phyloP scores from a whole-genome alignment of 495 filamentous ascomycete species.

The Penicillium antarcticum region DNA sequence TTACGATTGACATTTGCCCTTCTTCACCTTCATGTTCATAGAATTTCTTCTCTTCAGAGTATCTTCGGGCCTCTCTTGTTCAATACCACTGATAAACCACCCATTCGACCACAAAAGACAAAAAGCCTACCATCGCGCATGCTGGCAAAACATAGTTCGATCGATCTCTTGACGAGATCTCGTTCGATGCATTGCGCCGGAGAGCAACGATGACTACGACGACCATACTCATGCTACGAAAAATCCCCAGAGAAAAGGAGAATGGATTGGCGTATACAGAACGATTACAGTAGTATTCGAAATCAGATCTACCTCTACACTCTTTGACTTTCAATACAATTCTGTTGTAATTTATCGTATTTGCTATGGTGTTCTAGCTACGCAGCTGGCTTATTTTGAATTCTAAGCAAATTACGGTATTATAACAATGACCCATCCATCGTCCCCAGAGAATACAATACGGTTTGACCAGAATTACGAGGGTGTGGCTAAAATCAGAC shows the following conservation, averaged over 20 bases:
- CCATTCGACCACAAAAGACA: conserved; percentile 3
- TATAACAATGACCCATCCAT: too few species aligned
- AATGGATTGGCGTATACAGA: neutral
- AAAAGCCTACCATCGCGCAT: conserved; percentile 1
- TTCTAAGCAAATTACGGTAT: too few species aligned
- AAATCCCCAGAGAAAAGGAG: neutral
- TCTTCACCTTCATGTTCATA: conserved; percentile 8
- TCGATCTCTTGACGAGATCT: conserved; percentile 8
- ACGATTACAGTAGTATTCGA: neutral
- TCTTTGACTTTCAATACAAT: too few species aligned
- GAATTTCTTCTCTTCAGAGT: conserved; percentile 5
- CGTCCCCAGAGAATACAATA: too few species aligned
- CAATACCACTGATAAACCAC: conserved; percentile 8
- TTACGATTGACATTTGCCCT: conserved; percentile 1
- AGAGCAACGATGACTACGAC: conserved; percentile 1
- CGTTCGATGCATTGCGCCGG: conserved; percentile 1
- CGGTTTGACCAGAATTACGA: neutral
- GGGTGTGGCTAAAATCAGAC: neutral
- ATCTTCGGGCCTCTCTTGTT: neutral
- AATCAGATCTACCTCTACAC: too few species aligned
- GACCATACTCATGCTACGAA: conserved; percentile 3
- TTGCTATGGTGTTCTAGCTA: too few species aligned
- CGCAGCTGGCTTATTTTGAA: too few species aligned
- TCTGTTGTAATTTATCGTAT: too few species aligned
- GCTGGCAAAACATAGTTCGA: neutral